Evolutionary conservation across 2,329 filamentous ascomycete species (phyloP).

Genomic region (Cytospora piceae): DNA sequence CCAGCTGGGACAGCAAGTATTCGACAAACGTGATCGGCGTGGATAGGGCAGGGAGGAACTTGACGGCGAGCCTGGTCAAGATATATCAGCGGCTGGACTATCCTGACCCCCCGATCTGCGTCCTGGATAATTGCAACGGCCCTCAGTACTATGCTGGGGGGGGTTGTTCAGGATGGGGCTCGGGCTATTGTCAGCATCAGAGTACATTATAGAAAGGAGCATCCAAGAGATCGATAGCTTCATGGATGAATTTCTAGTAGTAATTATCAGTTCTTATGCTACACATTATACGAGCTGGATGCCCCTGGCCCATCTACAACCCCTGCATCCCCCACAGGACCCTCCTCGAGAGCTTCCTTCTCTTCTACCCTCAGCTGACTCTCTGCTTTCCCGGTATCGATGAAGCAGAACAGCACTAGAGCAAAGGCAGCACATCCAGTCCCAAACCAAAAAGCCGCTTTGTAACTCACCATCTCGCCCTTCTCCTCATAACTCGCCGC

Average conservation of each 20-base stretch:
- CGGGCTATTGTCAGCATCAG: constrained; percentile 5
- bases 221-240: not conserved
- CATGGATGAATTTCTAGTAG: not conserved
- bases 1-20: constrained; percentile 26
- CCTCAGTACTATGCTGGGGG: constrained; percentile 24
- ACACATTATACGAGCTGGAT: not conserved
- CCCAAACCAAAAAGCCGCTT: constrained; percentile 69
- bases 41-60: not conserved
- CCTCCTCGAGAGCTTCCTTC: constrained; percentile 2
- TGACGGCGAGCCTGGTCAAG: constrained; percentile 14
- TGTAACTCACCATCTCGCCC: constrained; percentile 58
- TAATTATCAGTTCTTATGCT: not conserved
- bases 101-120: constrained; percentile 18
- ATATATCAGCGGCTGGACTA: constrained; percentile 25
- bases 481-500: constrained; percentile 42
- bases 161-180: constrained; percentile 25
- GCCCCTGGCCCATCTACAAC: not conserved
- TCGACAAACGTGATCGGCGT: constrained; percentile 4
- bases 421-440: constrained; percentile 57
- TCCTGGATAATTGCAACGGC: constrained; percentile 8
- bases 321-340: not conserved
- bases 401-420: constrained; percentile 58
- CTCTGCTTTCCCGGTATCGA: constrained; percentile 58
- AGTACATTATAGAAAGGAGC: not conserved
- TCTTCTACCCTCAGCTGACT: constrained; percentile 57